Base-by-base conservation (phyloP, 805 yeast species). In the Suhomyces xylopsoci region DNA sequence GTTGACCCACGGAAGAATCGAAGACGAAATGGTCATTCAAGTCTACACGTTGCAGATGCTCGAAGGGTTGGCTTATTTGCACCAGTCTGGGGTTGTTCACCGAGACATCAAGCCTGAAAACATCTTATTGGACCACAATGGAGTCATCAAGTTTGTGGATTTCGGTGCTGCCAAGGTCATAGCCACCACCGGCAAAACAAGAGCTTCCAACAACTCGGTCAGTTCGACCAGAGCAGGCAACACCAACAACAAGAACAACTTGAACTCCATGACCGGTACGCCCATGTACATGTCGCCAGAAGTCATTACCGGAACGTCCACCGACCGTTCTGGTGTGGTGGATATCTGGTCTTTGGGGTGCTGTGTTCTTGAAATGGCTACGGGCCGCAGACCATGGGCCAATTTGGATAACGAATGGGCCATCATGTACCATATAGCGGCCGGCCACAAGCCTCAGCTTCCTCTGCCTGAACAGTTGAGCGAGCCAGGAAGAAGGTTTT, bases 211-310 rank as follows among this genome's bases (percentile, higher is more conserved):
- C 19, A 19, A 24, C 8, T 12, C 49, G 2, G 47, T 25, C 14
- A 15, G 32, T 7, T 41, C 50, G 7, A 14, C 51, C 3, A 26
- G 26, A 15, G 30, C 45, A n/a, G 47, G 43, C 8, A 20, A 34
- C 22, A 32, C 25, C 12, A 28, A 19, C 14, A 48, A 38, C 24
- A 47, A 52, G 17, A 54, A 68, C 50, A 74, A 70, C 50, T 60
- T 69, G 55, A 76, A 73, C 53, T 74, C 81, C 26, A 79, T 88
- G 76, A 85, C 96, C 2, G 99, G 99, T 40, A 94, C 99, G 0
- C 98, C 98, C 14, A 94, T 93, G 97, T 94, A 94, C 71, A 93
- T 94, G 98, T 90, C 98, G 0, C 99, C 99, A 0, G 99, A 94
- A 63, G 88, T 90, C 0, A 90, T 94, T 53, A 89, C 94, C 1